Conservation (phyloP, 192 early-diverging fungal species). For the Phycomyces blakesleeanus region DNA sequence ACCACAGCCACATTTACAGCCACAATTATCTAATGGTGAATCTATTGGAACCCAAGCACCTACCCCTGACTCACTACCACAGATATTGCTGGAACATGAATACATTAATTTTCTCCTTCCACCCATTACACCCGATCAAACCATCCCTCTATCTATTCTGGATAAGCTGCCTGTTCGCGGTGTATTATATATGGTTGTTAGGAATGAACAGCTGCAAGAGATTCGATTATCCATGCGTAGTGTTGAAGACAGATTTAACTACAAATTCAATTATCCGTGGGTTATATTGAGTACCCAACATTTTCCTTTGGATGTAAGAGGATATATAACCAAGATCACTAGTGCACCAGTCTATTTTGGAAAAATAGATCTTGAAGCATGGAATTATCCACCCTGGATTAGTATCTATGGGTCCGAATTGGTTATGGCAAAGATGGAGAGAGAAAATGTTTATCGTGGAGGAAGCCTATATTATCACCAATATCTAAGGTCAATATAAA, state of each 20-base stretch:
- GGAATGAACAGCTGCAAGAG: conserved; percentile 61
- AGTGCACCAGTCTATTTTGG: conserved; percentile 27
- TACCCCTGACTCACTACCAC: too few species aligned
- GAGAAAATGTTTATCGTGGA: conserved; percentile 28
- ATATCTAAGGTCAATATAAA: neutral
- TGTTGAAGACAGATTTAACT: conserved; percentile 75
- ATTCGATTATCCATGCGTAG: conserved; percentile 55
- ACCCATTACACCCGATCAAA: neutral
- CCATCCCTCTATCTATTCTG: conserved; percentile 9
- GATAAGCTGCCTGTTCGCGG: conserved; percentile 17
- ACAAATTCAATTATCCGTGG: conserved; percentile 61
- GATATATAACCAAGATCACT: conserved; percentile 8
- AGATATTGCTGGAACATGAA: neutral
- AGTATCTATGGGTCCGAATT: conserved; percentile 51
- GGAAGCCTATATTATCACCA: conserved; percentile 19
- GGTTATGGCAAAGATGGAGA: conserved; percentile 48
- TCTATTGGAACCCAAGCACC: too few species aligned
- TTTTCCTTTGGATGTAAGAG: conserved; percentile 59
- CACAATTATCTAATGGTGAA: too few species aligned
- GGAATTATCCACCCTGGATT: conserved; percentile 77
- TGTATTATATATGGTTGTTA: conserved; percentile 46
- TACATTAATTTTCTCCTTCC: neutral
- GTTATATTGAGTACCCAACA: conserved; percentile 67
- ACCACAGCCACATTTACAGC: too few species aligned
- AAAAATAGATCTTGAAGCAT: conserved; percentile 52